Base-by-base conservation (phyloP, 805 yeast genomes). In the Priceomyces melissophilus region DNA sequence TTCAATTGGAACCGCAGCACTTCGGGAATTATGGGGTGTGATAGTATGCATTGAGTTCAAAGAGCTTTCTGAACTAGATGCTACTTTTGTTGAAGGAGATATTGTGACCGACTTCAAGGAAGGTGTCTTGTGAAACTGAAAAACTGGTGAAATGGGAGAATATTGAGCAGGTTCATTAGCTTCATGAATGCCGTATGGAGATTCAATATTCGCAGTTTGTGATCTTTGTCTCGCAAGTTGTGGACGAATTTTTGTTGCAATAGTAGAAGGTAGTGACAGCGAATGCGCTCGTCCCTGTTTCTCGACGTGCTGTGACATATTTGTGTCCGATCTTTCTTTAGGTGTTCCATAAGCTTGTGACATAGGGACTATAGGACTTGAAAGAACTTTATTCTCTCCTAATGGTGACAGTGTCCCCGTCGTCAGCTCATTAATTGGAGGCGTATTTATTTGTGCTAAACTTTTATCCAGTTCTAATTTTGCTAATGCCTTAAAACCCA, bases 41-140 rank as follows among this genome's bases (percentile, higher is more conserved):
- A 20, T 35, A 40, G 32, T 23, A 40, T 9, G 17, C 29, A 8
- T 12, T 20, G 20, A 10, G 17, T 23, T 16, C 25, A 17, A 14
- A 20, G 38, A n/a, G 17, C 25, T 23, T 20, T 29, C 30, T 11
- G 29, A 10, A 2, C 3, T 4, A 23, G 38, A 25, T 4, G 8
- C 30, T 10, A 35, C 38, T 36, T 64, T 45, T 0, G 55, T 47
- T 39, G 64, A 64, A 8, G 72, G 73, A 10, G 71, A 62, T 8
- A 67, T 65, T 3, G 71, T 63, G 4, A 69, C 54, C 3, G 69
- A 60, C 39, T 67, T 67, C 30, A 69, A 52, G 1, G 73, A 65
- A 10, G 66, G 69, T 1, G 66, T 56, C 30, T 60, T 55, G n/a
- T 31, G 50, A 40, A 34, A 43, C 37, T 40, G 41, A 20, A 36